Conservation (phyloP, 345 rosid species). For the Eucalyptus tenuipes region DNA sequence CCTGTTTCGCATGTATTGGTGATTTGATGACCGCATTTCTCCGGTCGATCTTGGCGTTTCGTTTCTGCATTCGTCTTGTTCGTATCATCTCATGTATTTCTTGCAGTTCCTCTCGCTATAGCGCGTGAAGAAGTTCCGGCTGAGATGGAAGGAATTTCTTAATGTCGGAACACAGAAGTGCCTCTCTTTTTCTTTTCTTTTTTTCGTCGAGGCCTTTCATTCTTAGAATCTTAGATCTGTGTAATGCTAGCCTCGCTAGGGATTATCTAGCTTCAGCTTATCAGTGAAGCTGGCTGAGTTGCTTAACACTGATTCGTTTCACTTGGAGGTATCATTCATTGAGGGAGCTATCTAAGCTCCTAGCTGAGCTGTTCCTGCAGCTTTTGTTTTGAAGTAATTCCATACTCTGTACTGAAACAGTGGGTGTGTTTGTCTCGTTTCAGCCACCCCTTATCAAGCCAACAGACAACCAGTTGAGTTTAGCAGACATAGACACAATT, state of each 20-base stretch:
- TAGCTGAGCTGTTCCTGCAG: neutral
- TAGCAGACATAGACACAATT: constrained; percentile 64
- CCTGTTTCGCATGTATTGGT: neutral
- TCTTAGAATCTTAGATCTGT: neutral
- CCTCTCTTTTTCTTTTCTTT: neutral
- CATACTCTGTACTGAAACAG: neutral
- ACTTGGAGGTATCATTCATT: neutral
- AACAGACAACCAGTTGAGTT: constrained; percentile 60
- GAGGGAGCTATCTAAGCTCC: neutral
- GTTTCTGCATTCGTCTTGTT: neutral
- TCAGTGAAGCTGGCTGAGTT: neutral
- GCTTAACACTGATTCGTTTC: neutral
- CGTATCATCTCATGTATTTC: neutral
- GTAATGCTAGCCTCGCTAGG: neutral
- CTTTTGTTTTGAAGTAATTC: neutral
- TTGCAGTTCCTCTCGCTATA: neutral
- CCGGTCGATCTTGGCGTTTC: neutral
- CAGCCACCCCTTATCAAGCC: constrained; percentile 70
- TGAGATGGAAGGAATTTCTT: neutral
- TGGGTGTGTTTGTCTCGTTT: neutral
- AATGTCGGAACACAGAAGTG: neutral
- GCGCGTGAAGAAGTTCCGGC: neutral
- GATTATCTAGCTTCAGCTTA: neutral
- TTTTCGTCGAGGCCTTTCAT: neutral
- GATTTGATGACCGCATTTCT: neutral